phyloP scores from a whole-genome alignment of 208 protist species.

The Angomonas ambiguus region DNA sequence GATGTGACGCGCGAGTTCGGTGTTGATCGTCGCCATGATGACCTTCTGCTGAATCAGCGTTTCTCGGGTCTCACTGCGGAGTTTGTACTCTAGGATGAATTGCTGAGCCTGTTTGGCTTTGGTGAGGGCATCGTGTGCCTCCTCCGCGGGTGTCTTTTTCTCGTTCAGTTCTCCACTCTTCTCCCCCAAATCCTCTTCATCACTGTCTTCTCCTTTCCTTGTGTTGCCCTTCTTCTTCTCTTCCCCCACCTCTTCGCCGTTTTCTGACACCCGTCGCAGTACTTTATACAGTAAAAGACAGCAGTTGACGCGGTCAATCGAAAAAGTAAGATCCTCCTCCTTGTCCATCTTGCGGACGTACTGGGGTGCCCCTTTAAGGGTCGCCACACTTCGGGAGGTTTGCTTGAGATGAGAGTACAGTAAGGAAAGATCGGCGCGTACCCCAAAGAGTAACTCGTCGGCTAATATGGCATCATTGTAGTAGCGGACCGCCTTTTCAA shows the following conservation, averaged over 20 bases:
- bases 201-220: slow-evolving; percentile 7
- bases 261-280: slow-evolving; percentile 21
- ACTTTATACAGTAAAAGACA: slow-evolving; percentile 88
- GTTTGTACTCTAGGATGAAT: slow-evolving; percentile 62
- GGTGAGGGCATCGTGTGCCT: slow-evolving; percentile 51
- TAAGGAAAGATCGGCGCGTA: slow-evolving; percentile 89
- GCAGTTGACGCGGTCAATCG: slow-evolving; percentile 82
- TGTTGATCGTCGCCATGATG: slow-evolving; percentile 64
- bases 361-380: slow-evolving; percentile 46
- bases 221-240: neutral
- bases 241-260: neutral
- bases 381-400: slow-evolving; percentile 47
- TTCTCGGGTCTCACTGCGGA: slow-evolving; percentile 77
- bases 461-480: slow-evolving; percentile 78
- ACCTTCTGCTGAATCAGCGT: slow-evolving; percentile 70
- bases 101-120: slow-evolving; percentile 67
- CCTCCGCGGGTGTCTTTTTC: neutral
- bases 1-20: slow-evolving; percentile 68
- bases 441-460: slow-evolving; percentile 58
- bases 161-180: neutral
- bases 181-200: slow-evolving; percentile 16
- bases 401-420: slow-evolving; percentile 87
- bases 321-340: slow-evolving; percentile 25
- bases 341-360: slow-evolving; percentile 16
- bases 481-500: slow-evolving; percentile 87